Conservation (phyloP, 1,284 basidiomycete species). For the Ceratobasidium papillatum region DNA sequence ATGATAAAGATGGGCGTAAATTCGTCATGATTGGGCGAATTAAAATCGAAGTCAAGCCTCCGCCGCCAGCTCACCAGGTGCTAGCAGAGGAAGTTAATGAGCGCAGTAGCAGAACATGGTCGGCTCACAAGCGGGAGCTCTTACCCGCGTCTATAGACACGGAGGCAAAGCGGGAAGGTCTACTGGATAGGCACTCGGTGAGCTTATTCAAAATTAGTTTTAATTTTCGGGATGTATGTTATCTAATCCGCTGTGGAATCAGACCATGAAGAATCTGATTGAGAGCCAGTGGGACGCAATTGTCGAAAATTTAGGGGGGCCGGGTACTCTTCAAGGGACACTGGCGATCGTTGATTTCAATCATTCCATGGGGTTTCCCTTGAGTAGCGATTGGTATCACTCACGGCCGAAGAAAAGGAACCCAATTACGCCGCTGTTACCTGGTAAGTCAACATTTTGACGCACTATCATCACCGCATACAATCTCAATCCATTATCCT, state of each 20-base stretch:
- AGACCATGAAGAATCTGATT: constrained; percentile 55
- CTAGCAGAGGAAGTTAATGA: background rate
- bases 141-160: background rate
- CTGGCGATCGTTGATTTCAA: constrained; percentile 77
- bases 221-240: background rate
- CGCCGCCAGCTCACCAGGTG: background rate
- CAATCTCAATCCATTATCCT: background rate
- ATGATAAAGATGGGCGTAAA: background rate
- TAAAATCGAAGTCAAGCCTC: background rate
- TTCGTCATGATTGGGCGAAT: background rate
- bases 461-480: too few species aligned
- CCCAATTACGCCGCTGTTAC: constrained; percentile 61
- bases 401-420: constrained; percentile 26
- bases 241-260: background rate
- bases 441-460: background rate
- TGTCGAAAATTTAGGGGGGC: constrained; percentile 60
- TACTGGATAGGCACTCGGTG: constrained; percentile 23
- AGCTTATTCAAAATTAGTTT: constrained; percentile 6
- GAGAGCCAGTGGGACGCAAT: constrained; percentile 73
- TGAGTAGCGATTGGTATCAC: background rate
- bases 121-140: background rate
- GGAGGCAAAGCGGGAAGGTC: background rate
- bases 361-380: constrained; percentile 66
- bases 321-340: constrained; percentile 65
- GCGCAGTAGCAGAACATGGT: background rate